Conservation (phyloP, 345 rosid genomes). For the Durio zibethinus region DNA sequence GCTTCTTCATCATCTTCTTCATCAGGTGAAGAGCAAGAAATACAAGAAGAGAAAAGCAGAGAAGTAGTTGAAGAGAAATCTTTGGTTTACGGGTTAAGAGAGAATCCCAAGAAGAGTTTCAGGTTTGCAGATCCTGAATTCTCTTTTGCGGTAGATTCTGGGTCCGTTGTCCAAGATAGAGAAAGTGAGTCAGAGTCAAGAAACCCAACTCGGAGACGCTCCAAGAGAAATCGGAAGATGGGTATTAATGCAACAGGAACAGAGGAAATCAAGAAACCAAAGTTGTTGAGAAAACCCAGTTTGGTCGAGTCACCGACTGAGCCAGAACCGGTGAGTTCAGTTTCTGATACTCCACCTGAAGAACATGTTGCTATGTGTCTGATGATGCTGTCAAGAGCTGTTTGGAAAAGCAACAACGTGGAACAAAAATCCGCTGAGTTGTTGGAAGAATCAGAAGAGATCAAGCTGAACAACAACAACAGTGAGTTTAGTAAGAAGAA, state of each 20-base stretch:
- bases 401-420: conserved; percentile 38
- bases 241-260: not conserved
- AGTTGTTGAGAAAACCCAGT: conserved; percentile 21
- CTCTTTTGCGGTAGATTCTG: conserved; percentile 41
- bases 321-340: conserved; percentile 76
- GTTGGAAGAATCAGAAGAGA: conserved; percentile 31
- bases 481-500: not conserved
- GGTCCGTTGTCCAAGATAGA: conserved; percentile 44
- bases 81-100: conserved; percentile 49
- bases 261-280: conserved; percentile 21
- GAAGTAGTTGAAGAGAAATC: conserved; percentile 34
- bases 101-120: conserved; percentile 67
- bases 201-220: conserved; percentile 59
- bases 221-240: conserved; percentile 36
- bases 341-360: conserved; percentile 65
- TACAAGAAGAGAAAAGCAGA: conserved; percentile 14
- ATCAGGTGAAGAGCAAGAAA: conserved; percentile 33
- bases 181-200: conserved; percentile 80
- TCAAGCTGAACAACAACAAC: conserved; percentile 20
- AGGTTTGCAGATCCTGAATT: conserved; percentile 70
- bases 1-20: conserved; percentile 45
- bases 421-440: conserved; percentile 23
- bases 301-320: conserved; percentile 31
- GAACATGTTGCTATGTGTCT: conserved; percentile 84
- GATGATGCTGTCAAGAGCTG: conserved; percentile 90